Base-by-base conservation (phyloP, 768 basidiomycete species). In the Candolleomyces aberdarensis region DNA sequence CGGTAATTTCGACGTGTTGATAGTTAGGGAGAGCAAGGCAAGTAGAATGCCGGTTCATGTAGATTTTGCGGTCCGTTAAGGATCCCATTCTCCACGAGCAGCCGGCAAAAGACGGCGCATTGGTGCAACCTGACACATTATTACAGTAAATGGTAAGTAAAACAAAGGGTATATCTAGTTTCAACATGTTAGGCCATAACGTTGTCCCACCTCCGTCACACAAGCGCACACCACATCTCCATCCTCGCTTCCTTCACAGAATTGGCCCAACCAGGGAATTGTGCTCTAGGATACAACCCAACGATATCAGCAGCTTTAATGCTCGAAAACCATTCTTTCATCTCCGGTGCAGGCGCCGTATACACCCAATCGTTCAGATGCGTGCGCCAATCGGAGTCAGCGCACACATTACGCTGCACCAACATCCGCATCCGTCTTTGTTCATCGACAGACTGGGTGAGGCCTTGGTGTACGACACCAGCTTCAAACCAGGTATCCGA, bases 231-330 rank as follows among this genome's bases (percentile, higher is more conserved):
- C 51, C 51, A 52, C 51, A 52, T 52, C 2, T 52, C 51, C 51
- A 52, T 52, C 10, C 29, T 32, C 51, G 22, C 51, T n/a, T 52
- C 51, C 51, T 52, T 52, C 51, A 52, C 51, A 52, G 26, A 19
- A 75, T 89, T 31, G 70, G 95, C 62, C 90, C 92, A 43, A 88
- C 89, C 0, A 93, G 93, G 92, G 87, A 81, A 62, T 97, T 95
- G 94, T 94, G 96, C 51, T 32, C 20, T 52, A n/a, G 51, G 51
- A 29, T 52, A 52, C 8, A 52, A 31, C 51, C 51, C 51, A 29
- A 52, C 51, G 29, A 52, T 9, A 31, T 52, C 51, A n/a, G 51
- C 29, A 26, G 51, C 10, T n/a, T n/a, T n/a, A 11, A 52, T 32
- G 15, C 29, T 29, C n/a, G 8, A 22, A 7, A 52, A 52, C 51